Evolutionary conservation across 805 yeast species (phyloP).

Genomic region (baker's yeast (Saccharomyces cerevisiae)): DNA sequence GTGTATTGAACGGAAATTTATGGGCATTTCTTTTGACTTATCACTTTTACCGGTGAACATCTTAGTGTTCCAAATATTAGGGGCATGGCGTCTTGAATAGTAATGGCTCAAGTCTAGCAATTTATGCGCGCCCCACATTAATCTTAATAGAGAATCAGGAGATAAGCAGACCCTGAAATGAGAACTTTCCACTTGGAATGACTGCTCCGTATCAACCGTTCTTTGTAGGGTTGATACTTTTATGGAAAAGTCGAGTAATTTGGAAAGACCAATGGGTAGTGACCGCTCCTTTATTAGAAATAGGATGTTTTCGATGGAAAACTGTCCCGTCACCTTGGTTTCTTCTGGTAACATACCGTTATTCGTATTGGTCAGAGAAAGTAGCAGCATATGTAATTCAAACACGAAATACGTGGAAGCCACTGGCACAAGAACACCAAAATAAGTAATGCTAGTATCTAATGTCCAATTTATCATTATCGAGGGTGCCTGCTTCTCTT

Average conservation of each 20-base stretch:
- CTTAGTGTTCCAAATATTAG: slow-evolving; percentile 6
- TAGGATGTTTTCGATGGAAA: slow-evolving; percentile 23
- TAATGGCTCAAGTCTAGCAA: slow-evolving; percentile 9
- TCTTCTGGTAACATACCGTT: slow-evolving; percentile 1
- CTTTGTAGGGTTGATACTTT: slow-evolving; percentile 37
- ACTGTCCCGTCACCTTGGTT: slow-evolving; percentile 17
- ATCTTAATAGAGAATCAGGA: slow-evolving; percentile 39
- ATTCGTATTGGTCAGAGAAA: slow-evolving; percentile 13
- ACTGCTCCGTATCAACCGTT: slow-evolving; percentile 27
- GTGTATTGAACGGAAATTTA: slow-evolving; percentile 44
- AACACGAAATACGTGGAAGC: slow-evolving; percentile 21
- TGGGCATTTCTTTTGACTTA: slow-evolving; percentile 5
- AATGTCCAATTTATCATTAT: slow-evolving; percentile 11
- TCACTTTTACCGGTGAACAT: neutral
- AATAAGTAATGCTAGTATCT: slow-evolving; percentile 18
- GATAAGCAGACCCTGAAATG: slow-evolving; percentile 52
- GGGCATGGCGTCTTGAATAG: slow-evolving; percentile 13
- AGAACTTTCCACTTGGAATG: slow-evolving; percentile 50
- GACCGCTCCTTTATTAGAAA: slow-evolving; percentile 24
- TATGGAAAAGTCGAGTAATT: slow-evolving; percentile 39
- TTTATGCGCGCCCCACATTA: slow-evolving; percentile 29
- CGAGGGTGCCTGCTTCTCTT: neutral
- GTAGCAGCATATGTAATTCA: slow-evolving; percentile 20
- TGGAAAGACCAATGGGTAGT: slow-evolving; percentile 34
- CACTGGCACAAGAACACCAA: slow-evolving; percentile 26